Conservation (phyloP, 192 early-diverging fungal species). For the Mortierella claussenii region DNA sequence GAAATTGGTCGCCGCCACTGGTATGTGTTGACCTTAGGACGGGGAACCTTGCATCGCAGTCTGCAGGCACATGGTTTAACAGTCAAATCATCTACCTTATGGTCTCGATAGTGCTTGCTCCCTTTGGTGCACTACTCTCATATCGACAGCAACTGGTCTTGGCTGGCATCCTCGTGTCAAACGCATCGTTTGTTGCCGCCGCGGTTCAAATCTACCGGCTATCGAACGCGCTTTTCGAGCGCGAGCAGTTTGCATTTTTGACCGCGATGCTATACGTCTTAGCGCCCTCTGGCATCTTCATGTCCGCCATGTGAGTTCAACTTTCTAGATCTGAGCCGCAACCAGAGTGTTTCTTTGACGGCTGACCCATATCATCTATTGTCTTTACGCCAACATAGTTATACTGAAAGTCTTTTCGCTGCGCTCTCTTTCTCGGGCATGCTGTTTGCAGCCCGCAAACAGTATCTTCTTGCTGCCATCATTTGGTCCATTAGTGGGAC, state of each 20-base stretch:
- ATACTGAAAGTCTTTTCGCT: constrained; percentile 90
- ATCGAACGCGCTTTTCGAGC: constrained; percentile 42
- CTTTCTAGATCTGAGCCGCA: neutral
- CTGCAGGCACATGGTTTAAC: neutral
- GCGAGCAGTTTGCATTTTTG: constrained; percentile 66
- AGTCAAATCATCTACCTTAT: neutral
- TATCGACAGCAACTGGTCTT: constrained; percentile 60
- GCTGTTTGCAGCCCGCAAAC: constrained; percentile 57
- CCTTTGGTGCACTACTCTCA: constrained; percentile 52
- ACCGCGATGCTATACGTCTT: constrained; percentile 78
- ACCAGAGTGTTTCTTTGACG: too few species aligned
- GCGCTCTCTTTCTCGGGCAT: constrained; percentile 83
- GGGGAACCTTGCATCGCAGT: too few species aligned
- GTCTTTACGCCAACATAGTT: constrained; percentile 30
- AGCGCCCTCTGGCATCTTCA: constrained; percentile 85
- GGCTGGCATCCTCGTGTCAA: constrained; percentile 79
- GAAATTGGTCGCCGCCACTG: constrained; percentile 60
- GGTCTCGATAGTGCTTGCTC: constrained; percentile 58
- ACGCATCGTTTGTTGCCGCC: constrained; percentile 78
- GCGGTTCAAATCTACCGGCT: constrained; percentile 72
- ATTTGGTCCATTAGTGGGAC: constrained; percentile 66
- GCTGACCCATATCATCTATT: too few species aligned
- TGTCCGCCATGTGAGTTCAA: constrained; percentile 73
- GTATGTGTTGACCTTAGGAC: too few species aligned
- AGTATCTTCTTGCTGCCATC: constrained; percentile 70